Evolutionary conservation across 2,329 filamentous ascomycete genomes (phyloP).

Genomic region (Blastomyces emzantsi): DNA sequence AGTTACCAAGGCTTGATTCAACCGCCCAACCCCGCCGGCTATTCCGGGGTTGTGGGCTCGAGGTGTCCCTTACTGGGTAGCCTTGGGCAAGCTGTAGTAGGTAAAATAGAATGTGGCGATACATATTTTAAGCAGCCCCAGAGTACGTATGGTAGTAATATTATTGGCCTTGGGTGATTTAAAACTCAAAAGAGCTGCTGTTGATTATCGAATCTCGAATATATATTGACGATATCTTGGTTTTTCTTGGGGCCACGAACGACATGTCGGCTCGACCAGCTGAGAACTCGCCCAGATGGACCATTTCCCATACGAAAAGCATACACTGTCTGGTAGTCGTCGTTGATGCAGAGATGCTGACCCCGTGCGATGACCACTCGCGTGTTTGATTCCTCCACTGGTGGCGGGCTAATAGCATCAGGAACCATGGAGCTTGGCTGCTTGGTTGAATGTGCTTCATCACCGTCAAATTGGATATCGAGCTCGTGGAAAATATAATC

Average conservation of each 20-base stretch:
- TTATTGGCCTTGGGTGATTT: too few relatives aligned
- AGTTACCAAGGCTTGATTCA: not conserved
- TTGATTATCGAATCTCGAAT: constrained; percentile 14
- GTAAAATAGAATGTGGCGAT: too few relatives aligned
- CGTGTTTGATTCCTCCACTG: constrained; percentile 15
- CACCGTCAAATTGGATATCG: constrained; percentile 23
- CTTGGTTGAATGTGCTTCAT: constrained; percentile 2
- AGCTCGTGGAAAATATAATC: constrained; percentile 41
- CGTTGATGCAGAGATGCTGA: constrained; percentile 39
- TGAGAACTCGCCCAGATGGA: constrained; percentile 26
- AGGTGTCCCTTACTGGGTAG: too few relatives aligned
- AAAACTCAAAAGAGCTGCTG: too few relatives aligned
- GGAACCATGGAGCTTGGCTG: constrained; percentile 12
- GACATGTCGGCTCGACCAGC: constrained; percentile 38
- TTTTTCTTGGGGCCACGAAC: constrained; percentile 39
- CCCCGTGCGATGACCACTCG: constrained; percentile 31
- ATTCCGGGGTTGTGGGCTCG: too few relatives aligned
- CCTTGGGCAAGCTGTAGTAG: too few relatives aligned
- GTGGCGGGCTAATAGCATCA: constrained; percentile 19
- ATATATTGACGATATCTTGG: constrained; percentile 38
- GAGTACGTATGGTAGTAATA: too few relatives aligned
- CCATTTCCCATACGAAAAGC: constrained; percentile 30
- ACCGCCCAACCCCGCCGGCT: too few relatives aligned
- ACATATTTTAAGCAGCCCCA: too few relatives aligned
- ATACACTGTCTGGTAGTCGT: constrained; percentile 40